Evolutionary conservation across 2,329 filamentous ascomycete species (phyloP).

Genomic region (Magnaporthales sp.): DNA sequence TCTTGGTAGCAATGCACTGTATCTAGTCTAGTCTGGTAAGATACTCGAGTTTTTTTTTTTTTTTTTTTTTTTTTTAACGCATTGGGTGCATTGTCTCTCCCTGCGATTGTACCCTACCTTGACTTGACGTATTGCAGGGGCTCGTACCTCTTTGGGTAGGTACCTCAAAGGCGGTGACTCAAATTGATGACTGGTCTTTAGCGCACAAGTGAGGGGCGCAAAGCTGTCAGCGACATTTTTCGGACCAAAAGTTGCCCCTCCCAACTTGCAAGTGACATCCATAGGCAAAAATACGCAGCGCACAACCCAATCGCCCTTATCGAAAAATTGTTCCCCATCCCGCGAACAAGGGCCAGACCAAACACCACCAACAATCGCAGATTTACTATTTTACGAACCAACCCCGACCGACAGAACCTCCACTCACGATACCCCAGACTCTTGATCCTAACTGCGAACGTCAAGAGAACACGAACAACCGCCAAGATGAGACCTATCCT

Average conservation of each 20-base stretch:
- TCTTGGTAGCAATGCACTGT: background rate
- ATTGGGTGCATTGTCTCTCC: background rate
- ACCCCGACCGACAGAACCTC: background rate
- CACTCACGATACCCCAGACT: background rate
- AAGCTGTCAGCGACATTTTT: background rate
- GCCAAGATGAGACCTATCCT: slow-evolving; percentile 90
- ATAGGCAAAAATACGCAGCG: background rate
- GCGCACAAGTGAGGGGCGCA: background rate
- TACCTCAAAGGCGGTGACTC: background rate
- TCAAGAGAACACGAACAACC: background rate
- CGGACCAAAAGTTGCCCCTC: background rate
- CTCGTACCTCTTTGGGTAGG: background rate
- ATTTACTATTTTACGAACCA: background rate
- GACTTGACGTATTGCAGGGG: background rate
- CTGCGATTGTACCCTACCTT: background rate
- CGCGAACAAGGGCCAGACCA: background rate
- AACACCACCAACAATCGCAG: background rate
- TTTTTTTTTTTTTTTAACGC: too few relatives aligned
- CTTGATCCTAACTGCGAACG: background rate
- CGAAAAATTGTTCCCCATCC: background rate
- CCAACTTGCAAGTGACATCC: background rate
- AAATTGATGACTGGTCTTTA: background rate
- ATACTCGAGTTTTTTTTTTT: too few relatives aligned
- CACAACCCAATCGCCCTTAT: slow-evolving; percentile 1
- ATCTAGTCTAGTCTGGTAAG: too few relatives aligned